These are phyloP conservation scores for Backusella liffmaniae DNA, from an alignment of 192 early-diverging fungal species.

Conservation along the genomic window DNA sequence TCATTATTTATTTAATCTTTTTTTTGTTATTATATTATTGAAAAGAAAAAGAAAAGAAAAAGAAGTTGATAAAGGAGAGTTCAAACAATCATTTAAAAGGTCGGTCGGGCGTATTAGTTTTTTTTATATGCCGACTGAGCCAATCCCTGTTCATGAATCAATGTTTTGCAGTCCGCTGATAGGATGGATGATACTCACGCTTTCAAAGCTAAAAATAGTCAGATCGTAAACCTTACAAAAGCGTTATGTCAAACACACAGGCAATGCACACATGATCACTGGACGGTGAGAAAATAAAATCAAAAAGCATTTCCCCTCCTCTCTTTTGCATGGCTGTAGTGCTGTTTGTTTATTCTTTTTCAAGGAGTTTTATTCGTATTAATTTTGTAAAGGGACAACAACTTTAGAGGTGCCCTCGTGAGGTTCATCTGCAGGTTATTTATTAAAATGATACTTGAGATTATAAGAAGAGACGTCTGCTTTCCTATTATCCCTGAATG, in stretches of 20 bases:
- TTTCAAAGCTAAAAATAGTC: constrained; percentile 5
- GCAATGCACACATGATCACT: background rate
- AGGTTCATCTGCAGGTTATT: background rate
- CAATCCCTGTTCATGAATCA: background rate
- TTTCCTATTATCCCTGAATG: background rate
- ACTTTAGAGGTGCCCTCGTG: background rate
- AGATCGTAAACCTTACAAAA: background rate
- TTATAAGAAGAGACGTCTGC: background rate
- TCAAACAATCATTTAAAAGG: background rate
- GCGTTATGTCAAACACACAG: background rate
- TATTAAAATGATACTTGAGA: background rate
- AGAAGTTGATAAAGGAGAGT: background rate
- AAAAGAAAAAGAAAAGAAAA: background rate
- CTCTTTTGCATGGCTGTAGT: no score
- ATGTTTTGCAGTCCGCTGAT: background rate
- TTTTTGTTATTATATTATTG: no score
- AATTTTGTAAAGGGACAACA: background rate
- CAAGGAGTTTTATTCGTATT: background rate
- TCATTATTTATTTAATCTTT: background rate
- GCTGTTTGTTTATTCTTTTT: background rate
- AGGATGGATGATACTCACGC: constrained; percentile 4
- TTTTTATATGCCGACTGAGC: constrained; percentile 5
- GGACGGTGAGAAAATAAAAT: constrained; percentile 2
- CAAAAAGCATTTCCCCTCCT: background rate
- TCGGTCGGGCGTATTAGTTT: background rate